Base-by-base conservation (phyloP, 768 basidiomycete genomes). In the Termitomyces sp. region DNA sequence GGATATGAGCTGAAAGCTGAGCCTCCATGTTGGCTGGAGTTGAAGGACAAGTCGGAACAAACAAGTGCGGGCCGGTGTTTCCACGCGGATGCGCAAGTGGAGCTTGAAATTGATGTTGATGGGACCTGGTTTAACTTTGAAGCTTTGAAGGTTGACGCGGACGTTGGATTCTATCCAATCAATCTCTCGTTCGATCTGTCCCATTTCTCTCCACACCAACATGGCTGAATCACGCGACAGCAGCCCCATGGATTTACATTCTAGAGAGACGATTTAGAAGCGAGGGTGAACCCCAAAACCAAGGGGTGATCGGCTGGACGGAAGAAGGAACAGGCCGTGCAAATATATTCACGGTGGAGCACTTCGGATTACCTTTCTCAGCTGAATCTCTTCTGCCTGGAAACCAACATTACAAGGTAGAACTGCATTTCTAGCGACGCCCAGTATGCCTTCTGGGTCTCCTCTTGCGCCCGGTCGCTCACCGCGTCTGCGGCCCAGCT, bases 1-100 rank as follows among this genome's bases (percentile, higher is more conserved):
- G 82, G 58, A 89, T 81, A 65, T 87, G 86, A 36, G 65, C 68
- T 26, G 69, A 68, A 36, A 78, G 60, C 50, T 59, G 46, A 30
- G 64, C 66, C 54, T 74, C 70, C n/a, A 65, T 53, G 57, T 58
- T 20, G 41, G 16, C 20, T 36, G 14, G 26, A n/a, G n/a, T n/a
- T n/a, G 43, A 43, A 33, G 46, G 54, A 23, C 7, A 8, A n/a
- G n/a, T n/a, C n/a, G n/a, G n/a, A n/a, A n/a, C n/a, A 20, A 20
- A 12, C 12, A 23, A 47, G 20, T 13, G 35, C 50, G 50, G 33
- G 35, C 50, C 35, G 50, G 23, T 6, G 28, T 48, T 1, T 5
- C 9, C 14, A 6, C 20, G 6, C 20, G 12, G 26, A 28, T 3
- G 23, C 13, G 5, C 5, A 3, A 47, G 26, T 33, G 30, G 33